Evolutionary conservation across 1,284 basidiomycete species (phyloP), one percentile per base, ranked within the genome.

Genomic region (Serendipita sp.): DNA sequence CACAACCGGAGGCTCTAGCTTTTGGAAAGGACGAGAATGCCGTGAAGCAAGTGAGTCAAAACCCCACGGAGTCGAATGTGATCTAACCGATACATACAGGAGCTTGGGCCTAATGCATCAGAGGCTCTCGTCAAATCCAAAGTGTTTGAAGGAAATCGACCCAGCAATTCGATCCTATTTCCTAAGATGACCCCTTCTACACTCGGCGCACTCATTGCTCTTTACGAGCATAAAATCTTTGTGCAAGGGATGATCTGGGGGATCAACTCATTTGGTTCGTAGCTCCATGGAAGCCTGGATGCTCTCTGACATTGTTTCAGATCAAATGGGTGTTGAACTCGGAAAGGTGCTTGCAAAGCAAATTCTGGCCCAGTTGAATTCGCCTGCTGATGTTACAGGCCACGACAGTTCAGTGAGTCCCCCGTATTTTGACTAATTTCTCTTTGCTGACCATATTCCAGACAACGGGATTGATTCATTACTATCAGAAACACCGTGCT

Each of bases 201-300:
- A 3, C 85, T 98, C 35, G 94, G 90, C 77, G 87, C 91, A 0
- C 76, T 95, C 61, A 87, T 95, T 70, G 90, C 88, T n/a, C 71
- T 95, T 67, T 95, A 95, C 73, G 95, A 99, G 77, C 95, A 99
- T 81, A 99, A 99, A 82, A 97, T 99, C 72, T 96, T 97, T 74
- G 88, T 91, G 0, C 96, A 99, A 74, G 95, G 95, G 71, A 88
- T 91, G 60, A 81, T 98, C 67, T 98, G 94, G 94, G 91, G 92
- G 55, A 96, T 99, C 80, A 99, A 99, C 81, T 95, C 92, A 8
- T 99, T 90, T 73, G 91, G 88, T 90, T 62, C 43, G 81, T 71
- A 12, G 3, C 12, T 17, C 15, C 2, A 53, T 15, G 29, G 17
- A 30, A 3, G 38, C 30, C 26, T n/a, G 34, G 29, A 10, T 13